These are phyloP conservation scores for Saccharomycopsis selenospora DNA, from an alignment of 805 yeast species.

Conservation along the genomic window DNA sequence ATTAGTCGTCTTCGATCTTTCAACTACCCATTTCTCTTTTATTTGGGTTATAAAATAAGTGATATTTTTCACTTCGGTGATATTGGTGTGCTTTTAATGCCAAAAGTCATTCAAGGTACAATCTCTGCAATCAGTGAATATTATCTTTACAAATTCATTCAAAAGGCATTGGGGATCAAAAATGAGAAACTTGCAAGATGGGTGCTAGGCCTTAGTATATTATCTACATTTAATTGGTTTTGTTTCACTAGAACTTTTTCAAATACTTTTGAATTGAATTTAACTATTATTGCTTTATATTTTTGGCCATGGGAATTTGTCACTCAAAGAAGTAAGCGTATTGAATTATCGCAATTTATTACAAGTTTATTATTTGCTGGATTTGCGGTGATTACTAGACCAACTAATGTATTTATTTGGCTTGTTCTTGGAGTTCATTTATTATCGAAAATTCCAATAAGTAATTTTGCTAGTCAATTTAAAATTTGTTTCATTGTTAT, in stretches of 20 bases:
- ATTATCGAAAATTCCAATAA: conserved; percentile 22
- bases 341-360: not conserved
- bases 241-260: conserved; percentile 77
- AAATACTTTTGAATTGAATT: conserved; percentile 68
- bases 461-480: conserved; percentile 6
- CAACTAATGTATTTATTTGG: conserved; percentile 83
- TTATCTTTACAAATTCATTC: conserved; percentile 43
- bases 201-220: conserved; percentile 44
- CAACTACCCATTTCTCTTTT: conserved; percentile 70
- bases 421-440: conserved; percentile 42
- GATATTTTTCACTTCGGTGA: conserved; percentile 31
- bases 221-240: conserved; percentile 77
- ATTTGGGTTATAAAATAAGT: conserved; percentile 34
- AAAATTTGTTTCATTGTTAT: conserved; percentile 24
- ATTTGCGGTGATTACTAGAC: conserved; percentile 65
- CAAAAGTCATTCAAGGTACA: conserved; percentile 63
- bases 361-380: conserved; percentile 45
- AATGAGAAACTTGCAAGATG: conserved; percentile 32
- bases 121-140: conserved; percentile 70
- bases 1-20: conserved; percentile 62
- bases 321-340: not conserved
- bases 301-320: conserved; percentile 62
- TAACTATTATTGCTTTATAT: conserved; percentile 59
- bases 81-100: conserved; percentile 39
- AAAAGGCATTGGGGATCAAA: conserved; percentile 22